Evolutionary conservation across 176 grass and related monocot genomes (phyloP).

Genomic region (Oryza australiensis): DNA sequence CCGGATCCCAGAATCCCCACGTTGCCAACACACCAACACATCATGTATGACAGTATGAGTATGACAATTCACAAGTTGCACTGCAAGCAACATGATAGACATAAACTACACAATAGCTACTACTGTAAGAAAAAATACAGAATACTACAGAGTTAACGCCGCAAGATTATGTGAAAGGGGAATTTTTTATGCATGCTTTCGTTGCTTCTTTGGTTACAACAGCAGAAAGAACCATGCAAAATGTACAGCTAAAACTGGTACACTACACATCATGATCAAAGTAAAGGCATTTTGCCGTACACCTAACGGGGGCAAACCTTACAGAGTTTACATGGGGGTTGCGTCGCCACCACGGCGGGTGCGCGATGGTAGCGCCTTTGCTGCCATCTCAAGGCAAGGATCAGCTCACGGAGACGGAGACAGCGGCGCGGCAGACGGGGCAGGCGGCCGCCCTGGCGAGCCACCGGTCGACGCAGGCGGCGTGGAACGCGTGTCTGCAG

Average conservation of each 20-base stretch:
- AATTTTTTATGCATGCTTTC: not conserved
- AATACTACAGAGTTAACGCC: not conserved
- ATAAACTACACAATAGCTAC: not conserved
- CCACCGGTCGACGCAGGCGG: conserved; percentile 79
- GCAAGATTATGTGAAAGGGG: not conserved
- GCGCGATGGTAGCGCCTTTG: not conserved
- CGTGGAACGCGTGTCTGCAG: conserved; percentile 77
- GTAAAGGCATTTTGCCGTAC: not conserved
- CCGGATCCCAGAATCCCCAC: not conserved
- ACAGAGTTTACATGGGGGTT: not conserved
- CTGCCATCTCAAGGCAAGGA: not conserved
- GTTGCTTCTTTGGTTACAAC: conserved; percentile 24
- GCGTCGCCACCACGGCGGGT: not conserved
- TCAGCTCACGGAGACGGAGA: conserved; percentile 28
- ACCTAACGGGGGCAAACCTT: conserved; percentile 20
- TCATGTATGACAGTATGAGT: not conserved
- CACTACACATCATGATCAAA: conserved; percentile 5
- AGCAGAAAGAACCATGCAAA: conserved; percentile 29
- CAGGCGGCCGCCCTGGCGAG: conserved; percentile 59
- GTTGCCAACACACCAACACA: not conserved
- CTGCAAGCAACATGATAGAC: not conserved
- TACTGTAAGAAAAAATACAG: not conserved
- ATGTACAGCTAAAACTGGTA: not conserved
- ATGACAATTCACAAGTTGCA: conserved; percentile 12
- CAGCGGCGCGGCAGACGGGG: conserved; percentile 73